Evolutionary conservation across 208 protist genomes (phyloP), one percentile per base, ranked within the genome.

Genomic region (Vickermania spadyakhi): DNA sequence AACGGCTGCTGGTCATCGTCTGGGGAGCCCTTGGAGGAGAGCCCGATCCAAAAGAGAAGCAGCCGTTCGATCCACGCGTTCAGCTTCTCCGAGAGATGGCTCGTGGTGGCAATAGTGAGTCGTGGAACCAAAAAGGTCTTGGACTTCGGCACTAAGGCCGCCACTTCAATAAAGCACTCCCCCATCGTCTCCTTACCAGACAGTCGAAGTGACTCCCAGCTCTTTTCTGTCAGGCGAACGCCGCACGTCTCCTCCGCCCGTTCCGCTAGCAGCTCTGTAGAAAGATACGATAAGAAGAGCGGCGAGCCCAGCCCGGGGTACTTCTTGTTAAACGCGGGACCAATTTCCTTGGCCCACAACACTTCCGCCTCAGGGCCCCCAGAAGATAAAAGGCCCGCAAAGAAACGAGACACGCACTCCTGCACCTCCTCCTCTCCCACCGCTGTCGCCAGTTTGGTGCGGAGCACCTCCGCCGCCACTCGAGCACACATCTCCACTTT

Each of bases 11-110:
- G 52, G 0, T 5, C 53, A 45, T 45, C 11, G 56, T 83, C 76
- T 11, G 66, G 52, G 22, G 70, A 64, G 22, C 62, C 59, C 1
- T 67, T 64, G 2, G 72, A 74, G 18, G 86, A 67, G 60, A 76
- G 68, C 7, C 83, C 86, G 58, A 91, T 88, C 87, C 87, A 94
- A 59, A 94, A 94, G 1, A 94, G 68, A n/a, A 94, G 58, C 31
- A 90, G 53, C 1, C 65, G 53, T 42, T 81, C 84, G 2, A 81
- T 42, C 0, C 78, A 61, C 2, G 22, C 7, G 26, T 57, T 41
- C 7, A 77, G 45, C 3, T 49, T 53, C 58, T 62, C 25, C 7
- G 28, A 27, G 7, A 45, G 18, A 7, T 45, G 11, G 7, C 7
- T n/a, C 11, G 36, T 67, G 68, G 30, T 78, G 66, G 13, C 13